These are phyloP conservation scores for Blastomyces silverae DNA, from an alignment of 2,329 filamentous ascomycete genomes.

Conservation along the genomic window DNA sequence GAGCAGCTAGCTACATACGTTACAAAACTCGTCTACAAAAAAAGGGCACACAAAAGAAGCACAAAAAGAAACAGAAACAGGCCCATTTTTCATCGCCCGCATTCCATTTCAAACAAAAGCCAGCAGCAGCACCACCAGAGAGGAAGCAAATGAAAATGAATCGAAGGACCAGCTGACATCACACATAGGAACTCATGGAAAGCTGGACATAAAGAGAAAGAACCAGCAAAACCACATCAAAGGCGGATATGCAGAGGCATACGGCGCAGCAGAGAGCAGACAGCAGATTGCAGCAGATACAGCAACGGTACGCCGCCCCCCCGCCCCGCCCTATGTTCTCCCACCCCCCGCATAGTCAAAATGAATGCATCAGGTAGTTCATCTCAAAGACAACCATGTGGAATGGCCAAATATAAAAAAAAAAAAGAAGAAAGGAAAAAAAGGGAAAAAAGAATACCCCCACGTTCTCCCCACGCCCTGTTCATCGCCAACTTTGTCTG, in stretches of 20 bases:
- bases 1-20: not conserved
- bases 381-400: not conserved
- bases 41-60: not conserved
- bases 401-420: not conserved
- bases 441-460: not conserved
- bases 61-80: not conserved
- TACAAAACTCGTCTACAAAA: not conserved
- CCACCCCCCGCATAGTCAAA: not conserved
- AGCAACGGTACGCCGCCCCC: not conserved
- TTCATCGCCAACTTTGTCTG: not conserved
- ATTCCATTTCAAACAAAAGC: not conserved
- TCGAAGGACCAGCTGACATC: not conserved
- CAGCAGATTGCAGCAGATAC: not conserved
- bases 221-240: not conserved
- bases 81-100: not conserved
- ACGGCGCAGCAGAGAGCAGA: not conserved
- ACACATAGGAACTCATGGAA: not conserved
- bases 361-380: not conserved
- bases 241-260: not conserved
- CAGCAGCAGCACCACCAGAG: not conserved
- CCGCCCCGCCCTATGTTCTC: not conserved
- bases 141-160: not conserved
- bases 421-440: not conserved
- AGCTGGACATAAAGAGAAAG: not conserved
- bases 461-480: not conserved